A percentile compares a stretch with the other conserved stretches of the same genome.
Conservation (phyloP, 2,329 filamentous ascomycete genomes). For the Fusarium anguioides region DNA sequence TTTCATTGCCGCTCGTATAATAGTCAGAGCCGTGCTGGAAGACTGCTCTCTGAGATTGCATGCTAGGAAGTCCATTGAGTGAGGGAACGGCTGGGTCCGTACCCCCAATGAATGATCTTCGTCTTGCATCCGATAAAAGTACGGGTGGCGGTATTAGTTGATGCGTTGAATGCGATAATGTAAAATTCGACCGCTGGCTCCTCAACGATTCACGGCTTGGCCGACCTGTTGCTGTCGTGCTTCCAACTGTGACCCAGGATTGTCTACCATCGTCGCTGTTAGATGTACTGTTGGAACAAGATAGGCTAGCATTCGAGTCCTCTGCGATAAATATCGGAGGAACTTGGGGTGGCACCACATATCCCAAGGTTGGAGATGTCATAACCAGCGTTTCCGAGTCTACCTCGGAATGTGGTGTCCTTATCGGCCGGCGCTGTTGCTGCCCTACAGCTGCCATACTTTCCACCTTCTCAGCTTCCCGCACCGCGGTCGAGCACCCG, state of each 20-base stretch:
- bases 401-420: constrained; percentile 40
- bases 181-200: constrained; percentile 44
- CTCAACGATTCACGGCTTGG: constrained; percentile 43
- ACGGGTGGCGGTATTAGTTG: constrained; percentile 48
- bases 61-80: constrained; percentile 42
- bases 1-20: constrained; percentile 49
- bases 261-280: constrained; percentile 44
- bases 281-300: constrained; percentile 36
- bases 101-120: constrained; percentile 44
- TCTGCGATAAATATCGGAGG: constrained; percentile 43
- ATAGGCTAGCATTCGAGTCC: constrained; percentile 36
- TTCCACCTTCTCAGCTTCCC: constrained; percentile 35
- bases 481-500: constrained; percentile 41
- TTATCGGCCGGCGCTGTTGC: constrained; percentile 27
- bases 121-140: constrained; percentile 42
- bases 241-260: constrained; percentile 52
- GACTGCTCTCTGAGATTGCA: constrained; percentile 34
- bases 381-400: constrained; percentile 40
- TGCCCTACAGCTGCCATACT: constrained; percentile 10
- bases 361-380: constrained; percentile 46
- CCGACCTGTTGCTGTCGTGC: constrained; percentile 35
- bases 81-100: constrained; percentile 47
- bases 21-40: constrained; percentile 39
- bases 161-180: constrained; percentile 47
- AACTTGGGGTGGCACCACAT: constrained; percentile 37